Conservation (phyloP, 768 basidiomycete species). For the Panaeolus papilionaceus region DNA sequence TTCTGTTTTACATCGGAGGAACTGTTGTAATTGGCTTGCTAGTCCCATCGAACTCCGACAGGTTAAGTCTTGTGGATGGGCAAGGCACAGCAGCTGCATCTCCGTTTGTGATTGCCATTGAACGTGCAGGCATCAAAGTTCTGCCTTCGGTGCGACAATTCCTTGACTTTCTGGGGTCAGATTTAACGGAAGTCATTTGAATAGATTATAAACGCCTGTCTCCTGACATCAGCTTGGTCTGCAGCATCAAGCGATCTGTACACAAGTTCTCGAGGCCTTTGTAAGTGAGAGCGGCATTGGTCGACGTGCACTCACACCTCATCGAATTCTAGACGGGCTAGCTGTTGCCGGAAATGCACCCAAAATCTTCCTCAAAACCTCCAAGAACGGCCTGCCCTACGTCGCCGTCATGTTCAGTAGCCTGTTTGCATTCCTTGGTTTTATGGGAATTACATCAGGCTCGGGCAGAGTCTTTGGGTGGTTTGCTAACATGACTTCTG, state of each 20-base stretch:
- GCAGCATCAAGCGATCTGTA: conserved; percentile 91
- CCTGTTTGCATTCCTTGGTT: conserved; percentile 73
- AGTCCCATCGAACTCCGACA: conserved; percentile 70
- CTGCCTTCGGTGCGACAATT: conserved; percentile 71
- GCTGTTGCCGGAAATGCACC: conserved; percentile 85
- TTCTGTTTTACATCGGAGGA: conserved; percentile 77
- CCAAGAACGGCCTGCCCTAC: conserved; percentile 78
- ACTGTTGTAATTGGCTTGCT: conserved; percentile 84
- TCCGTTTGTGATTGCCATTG: conserved; percentile 92
- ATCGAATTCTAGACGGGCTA: conserved; percentile 66
- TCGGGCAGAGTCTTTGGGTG: conserved; percentile 80
- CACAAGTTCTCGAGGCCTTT: conserved; percentile 87
- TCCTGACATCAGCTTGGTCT: conserved; percentile 92
- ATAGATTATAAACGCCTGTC: conserved; percentile 80
- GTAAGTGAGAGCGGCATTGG: conserved; percentile 46
- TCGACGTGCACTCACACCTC: conserved; percentile 11
- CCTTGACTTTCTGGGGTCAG: background rate
- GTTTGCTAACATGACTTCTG: conserved; percentile 80
- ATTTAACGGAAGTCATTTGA: conserved; percentile 12
- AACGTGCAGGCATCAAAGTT: conserved; percentile 83
- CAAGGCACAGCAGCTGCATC: conserved; percentile 75
- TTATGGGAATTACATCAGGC: conserved; percentile 74
- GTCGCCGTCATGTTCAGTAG: conserved; percentile 74
- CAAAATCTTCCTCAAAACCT: conserved; percentile 72
- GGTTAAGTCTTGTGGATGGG: conserved; percentile 56